Evolutionary conservation across 228 moss, liverwort and hornwort species (phyloP), one percentile per base, ranked within the genome.

Genomic region (Sphagnum magellanicum): DNA sequence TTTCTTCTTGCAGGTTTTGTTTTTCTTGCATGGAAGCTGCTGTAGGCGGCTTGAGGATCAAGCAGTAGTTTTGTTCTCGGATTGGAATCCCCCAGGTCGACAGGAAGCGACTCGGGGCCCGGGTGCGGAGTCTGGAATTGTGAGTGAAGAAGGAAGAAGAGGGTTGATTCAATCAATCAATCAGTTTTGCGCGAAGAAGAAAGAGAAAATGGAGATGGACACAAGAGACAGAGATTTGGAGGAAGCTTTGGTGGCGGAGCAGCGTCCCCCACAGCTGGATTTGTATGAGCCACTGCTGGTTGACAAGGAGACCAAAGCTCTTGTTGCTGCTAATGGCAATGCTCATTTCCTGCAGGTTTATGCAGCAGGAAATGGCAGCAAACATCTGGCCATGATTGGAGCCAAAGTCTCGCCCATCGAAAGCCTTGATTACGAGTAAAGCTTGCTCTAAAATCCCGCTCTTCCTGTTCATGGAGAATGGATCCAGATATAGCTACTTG

Each of bases 341-440:
- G 74, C 64, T 48, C 59, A 68, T 52, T 32, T 32, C 32, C 32
- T 32, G 32, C 32, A 32, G 32, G 32, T 2, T 2, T 2, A 32
- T 32, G 32, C 32, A 32, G 71, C 60, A 3, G 4, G 17, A 46
- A 81, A 70, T 46, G 66, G 65, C 5, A 79, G 51, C 17, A 81
- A 86, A 67, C 87, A 92, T 58, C 79, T 78, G 9, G 89, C 92
- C 0, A 71, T 73, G 68, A 82, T 90, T 53, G 85, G 84, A 57
- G 64, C 73, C 11, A 89, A 82, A 71, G 72, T 74, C 6, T 67
- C 87, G 6, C 72, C 81, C 48, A 69, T 95, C 8, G 95, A 95
- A 69, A 95, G 95, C 62, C 84, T 95, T 49, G 92, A 95, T 79
- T 95, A 87, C 61, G 95, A 95, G 95, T 95, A 89, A 78, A 90